Evolutionary conservation across 148 eudicot genomes (phyloP), one percentile per base, ranked within the genome.

Genomic region (Simmondsia chinensis): DNA sequence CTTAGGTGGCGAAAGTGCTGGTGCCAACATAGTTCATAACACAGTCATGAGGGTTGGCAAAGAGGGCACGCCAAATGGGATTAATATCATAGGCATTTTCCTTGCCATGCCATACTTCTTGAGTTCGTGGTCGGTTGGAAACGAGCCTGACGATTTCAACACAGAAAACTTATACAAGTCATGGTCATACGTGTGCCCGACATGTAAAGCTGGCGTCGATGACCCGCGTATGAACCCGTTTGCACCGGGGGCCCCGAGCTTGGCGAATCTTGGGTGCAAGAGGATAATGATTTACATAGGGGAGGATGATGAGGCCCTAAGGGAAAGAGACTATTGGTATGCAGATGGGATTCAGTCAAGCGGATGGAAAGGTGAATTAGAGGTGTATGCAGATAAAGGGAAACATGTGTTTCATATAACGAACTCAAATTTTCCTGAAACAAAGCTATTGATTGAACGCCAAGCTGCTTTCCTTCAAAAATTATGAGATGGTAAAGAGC

Each of bases 1-100:
- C 10, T 23, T 60, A 4, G 57, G 31, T 1, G 72, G 72, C 2
- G 72, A 60, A 12, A 67, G 72, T 21, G 52, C 61, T 0, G 72
- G 72, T 4, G 72, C 29, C 0, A 67, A 49, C 35, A 60, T 67
- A 10, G 56, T 58, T 0, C 72, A 66, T 33, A 28, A 38, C 13
- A 28, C 59, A 26, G 59, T 52, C 2, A 20, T 56, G 9, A 42
- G 50, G 14, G 45, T 15, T 4, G 52, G 65, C 3, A 7, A 19
- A n/a, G 37, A 28, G 26, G 28, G 18, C 16, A 7, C 15, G 4
- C 42, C 42, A 2, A 38, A 28, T 2, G 50, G 39, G 4, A 0
- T 25, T 24, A 9, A 30, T 13, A 7, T 11, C 8, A 32, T 24
- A 10, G 33, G 42, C 21, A 6, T 34, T 11, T 9, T 35, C 42